Evolutionary conservation across 176 grass and related monocot genomes (phyloP).

Genomic region (Juncus effusus): DNA sequence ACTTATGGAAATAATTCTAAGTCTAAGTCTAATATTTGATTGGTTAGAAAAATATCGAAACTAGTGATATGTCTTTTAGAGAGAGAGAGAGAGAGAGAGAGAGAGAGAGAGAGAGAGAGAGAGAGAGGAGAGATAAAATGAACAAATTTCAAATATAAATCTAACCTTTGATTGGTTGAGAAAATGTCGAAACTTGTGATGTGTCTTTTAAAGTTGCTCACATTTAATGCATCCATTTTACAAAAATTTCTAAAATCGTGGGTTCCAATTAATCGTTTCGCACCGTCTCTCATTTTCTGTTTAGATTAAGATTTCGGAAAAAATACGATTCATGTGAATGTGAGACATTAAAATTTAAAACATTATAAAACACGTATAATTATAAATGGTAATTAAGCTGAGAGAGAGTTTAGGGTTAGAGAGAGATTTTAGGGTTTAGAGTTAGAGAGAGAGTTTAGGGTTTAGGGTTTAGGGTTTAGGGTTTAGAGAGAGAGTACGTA

Average conservation of each 20-base stretch:
- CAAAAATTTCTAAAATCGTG: conserved; percentile 98
- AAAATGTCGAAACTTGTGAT: conserved; percentile 86
- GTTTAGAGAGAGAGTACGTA: conserved; percentile 30
- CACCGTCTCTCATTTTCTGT: conserved; percentile 84
- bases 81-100: too few relatives aligned
- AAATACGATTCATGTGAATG: too few relatives aligned
- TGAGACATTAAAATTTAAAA: too few relatives aligned
- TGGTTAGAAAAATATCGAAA: conserved; percentile 67
- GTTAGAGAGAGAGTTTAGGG: conserved; percentile 10
- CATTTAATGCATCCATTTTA: conserved; percentile 95
- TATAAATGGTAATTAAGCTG: too few relatives aligned
- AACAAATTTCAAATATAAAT: conserved; percentile 4
- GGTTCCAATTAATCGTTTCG: conserved; percentile 69
- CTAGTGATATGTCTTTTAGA: conserved; percentile 64
- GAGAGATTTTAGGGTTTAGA: background rate
- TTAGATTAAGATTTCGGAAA: conserved; percentile 21
- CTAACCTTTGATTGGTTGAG: conserved; percentile 53
- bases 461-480: background rate
- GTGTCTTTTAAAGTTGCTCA: conserved; percentile 69
- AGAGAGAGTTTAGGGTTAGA: too few relatives aligned
- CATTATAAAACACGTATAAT: too few relatives aligned
- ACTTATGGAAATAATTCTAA: too few relatives aligned
- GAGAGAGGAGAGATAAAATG: too few relatives aligned
- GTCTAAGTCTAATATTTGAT: conserved; percentile 38
- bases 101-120: too few relatives aligned